phyloP scores from a whole-genome alignment of 2,329 filamentous ascomycete genomes.

The Periconia digitata region DNA sequence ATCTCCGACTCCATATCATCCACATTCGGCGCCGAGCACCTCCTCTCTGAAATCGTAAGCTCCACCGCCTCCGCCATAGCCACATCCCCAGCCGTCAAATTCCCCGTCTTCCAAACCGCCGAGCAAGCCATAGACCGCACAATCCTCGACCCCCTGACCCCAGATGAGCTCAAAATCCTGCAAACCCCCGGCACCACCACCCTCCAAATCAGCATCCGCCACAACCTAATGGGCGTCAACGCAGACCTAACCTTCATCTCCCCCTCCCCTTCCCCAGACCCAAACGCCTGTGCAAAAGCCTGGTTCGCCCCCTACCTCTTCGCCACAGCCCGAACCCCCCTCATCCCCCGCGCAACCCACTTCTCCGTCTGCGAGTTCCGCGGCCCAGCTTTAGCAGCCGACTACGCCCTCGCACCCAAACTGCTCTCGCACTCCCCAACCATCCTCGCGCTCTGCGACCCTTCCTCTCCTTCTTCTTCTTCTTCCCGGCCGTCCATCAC shows the following conservation, averaged over 20 bases:
- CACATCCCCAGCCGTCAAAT: slow-evolving; percentile 32
- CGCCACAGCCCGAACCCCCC: slow-evolving; percentile 35
- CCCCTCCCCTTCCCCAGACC: slow-evolving; percentile 24
- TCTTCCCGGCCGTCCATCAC: too few species aligned
- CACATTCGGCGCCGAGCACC: slow-evolving; percentile 38
- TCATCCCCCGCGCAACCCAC: slow-evolving; percentile 34
- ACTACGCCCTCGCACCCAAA: slow-evolving; percentile 42
- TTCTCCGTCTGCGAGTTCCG: slow-evolving; percentile 43
- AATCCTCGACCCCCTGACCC: slow-evolving; percentile 40
- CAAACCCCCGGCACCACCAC: slow-evolving; percentile 39
- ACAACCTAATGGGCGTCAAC: slow-evolving; percentile 45
- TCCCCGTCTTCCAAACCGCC: slow-evolving; percentile 42
- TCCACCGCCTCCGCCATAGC: slow-evolving; percentile 32
- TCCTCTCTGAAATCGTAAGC: slow-evolving; percentile 37
- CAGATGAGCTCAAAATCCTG: slow-evolving; percentile 44
- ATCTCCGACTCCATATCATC: slow-evolving; percentile 28
- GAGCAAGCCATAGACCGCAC: slow-evolving; percentile 45
- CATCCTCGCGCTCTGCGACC: slow-evolving; percentile 36
- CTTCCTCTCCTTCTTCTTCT: too few species aligned
- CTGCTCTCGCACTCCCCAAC: slow-evolving; percentile 34
- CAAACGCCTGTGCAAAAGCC: slow-evolving; percentile 36
- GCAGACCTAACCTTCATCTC: slow-evolving; percentile 38
- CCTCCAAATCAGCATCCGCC: slow-evolving; percentile 41
- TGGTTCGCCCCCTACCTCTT: slow-evolving; percentile 45
- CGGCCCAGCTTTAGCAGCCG: slow-evolving; percentile 39